Evolutionary conservation across 1,139 yeast species (phyloP).

Genomic region (Kodamaea arcana): DNA sequence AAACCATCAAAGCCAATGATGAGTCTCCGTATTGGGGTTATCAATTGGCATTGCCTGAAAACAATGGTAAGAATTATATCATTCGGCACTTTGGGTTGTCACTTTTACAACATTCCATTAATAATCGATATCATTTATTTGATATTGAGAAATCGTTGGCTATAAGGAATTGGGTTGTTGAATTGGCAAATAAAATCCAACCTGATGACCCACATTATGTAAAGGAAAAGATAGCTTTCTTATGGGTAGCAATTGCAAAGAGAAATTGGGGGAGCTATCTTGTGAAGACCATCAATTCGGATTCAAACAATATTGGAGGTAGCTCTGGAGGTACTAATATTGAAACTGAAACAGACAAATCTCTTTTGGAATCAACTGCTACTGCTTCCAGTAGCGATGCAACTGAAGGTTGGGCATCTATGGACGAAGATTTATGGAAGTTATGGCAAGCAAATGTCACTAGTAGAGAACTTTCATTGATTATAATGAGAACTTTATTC

Average conservation of each 20-base stretch:
- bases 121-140: constrained; percentile 48
- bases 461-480: constrained; percentile 70
- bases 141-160: constrained; percentile 66
- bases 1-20: constrained; percentile 66
- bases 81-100: constrained; percentile 91
- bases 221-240: constrained; percentile 80
- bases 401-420: constrained; percentile 77
- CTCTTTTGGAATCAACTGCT: constrained; percentile 4
- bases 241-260: constrained; percentile 94
- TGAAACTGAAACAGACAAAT: background rate
- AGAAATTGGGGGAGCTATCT: constrained; percentile 77
- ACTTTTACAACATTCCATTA: constrained; percentile 69
- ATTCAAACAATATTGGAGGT: background rate
- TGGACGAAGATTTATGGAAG: constrained; percentile 74
- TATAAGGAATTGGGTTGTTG: constrained; percentile 79
- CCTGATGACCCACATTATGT: constrained; percentile 82
- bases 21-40: constrained; percentile 94
- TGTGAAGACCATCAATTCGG: constrained; percentile 17
- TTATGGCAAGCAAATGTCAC: constrained; percentile 67
- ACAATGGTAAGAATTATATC: constrained; percentile 58
- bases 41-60: constrained; percentile 65
- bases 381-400: constrained; percentile 39
- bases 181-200: constrained; percentile 58
- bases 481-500: constrained; percentile 78
- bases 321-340: background rate